Evolutionary conservation across 2,329 filamentous ascomycete species (phyloP), one percentile per base, ranked within the genome.

Genomic region (Sarocladium oryzae): DNA sequence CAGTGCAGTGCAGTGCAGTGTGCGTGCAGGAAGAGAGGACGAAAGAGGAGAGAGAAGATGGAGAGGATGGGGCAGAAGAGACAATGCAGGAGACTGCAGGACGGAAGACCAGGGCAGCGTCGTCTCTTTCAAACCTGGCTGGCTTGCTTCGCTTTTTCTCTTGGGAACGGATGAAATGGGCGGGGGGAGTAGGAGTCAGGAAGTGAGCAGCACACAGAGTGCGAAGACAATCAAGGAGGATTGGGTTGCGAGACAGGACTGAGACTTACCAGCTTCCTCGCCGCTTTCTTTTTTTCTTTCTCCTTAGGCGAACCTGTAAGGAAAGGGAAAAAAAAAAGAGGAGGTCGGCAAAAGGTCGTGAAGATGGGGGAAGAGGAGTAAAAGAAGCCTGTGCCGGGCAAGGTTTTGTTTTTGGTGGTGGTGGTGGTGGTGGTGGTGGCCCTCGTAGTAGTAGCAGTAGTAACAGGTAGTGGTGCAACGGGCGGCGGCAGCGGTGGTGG

Each of bases 331-430:
- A 59, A 63, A 61, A 57, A 59, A 58, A 58, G 60, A 63, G 60
- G 63, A 63, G 63, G 63, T 65, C 64, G 63, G 62, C 57, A 60
- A 56, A 48, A 33, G 40, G 61, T 64, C 62, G 60, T 65, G 60
- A 66, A 60, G 63, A 61, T 58, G 57, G 60, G 62, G 61, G 57
- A 58, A 58, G 59, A 61, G 54, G 55, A 56, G 43, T 48, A 55
- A 54, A 58, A 61, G 52, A 55, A 55, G 55, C 52, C 54, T 58
- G 51, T 51, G 56, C 56, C 55, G 59, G 61, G 61, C 43, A 56
- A 57, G 61, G 60, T 61, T 65, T 64, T 63, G 56, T 64, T 63
- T 63, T 63, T 58, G 60, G 60, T 57, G 61, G 60, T 57, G 58
- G 64, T 59, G 61, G 52, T 15, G 32, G 35, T 35, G 56, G 18